Evolutionary conservation across 2,329 filamentous ascomycete species (phyloP).

Genomic region (Ceratocystis variospora): DNA sequence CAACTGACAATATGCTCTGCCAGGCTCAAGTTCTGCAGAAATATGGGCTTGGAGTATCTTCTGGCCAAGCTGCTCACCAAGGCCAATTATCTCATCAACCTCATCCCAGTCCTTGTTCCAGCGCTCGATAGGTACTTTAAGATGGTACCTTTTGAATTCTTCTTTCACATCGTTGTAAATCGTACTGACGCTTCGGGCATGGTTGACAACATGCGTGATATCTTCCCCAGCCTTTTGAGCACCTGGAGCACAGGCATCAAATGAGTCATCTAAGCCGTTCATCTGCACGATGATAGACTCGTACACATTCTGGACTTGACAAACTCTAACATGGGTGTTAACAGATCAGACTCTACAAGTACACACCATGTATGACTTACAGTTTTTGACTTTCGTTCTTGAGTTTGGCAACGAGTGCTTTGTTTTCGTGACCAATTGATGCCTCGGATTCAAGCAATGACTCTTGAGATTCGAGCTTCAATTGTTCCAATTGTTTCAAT

Average conservation of each 20-base stretch:
- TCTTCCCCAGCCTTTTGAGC: not conserved
- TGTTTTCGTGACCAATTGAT: conserved; percentile 10
- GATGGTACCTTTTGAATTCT: conserved; percentile 1
- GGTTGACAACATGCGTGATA: not conserved
- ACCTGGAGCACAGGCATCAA: not conserved
- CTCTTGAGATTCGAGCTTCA: conserved; percentile 3
- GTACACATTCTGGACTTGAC: conserved; percentile 10
- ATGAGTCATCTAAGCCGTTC: not conserved
- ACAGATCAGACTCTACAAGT: not conserved
- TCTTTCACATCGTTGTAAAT: conserved; percentile 16
- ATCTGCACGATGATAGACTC: conserved; percentile 1
- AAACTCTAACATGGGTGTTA: conserved; percentile 7
- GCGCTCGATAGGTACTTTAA: conserved; percentile 4
- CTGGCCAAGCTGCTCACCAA: conserved; percentile 15
- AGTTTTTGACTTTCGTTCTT: conserved; percentile 13
- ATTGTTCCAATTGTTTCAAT: conserved; percentile 11
- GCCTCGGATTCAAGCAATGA: conserved; percentile 8
- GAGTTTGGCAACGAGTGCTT: conserved; percentile 3
- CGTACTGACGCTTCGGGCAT: conserved; percentile 9
- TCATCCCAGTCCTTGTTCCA: conserved; percentile 17
- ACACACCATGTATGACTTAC: conserved; percentile 5
- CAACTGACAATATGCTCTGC: conserved; percentile 11
- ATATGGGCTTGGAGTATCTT: conserved; percentile 18
- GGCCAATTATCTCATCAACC: conserved; percentile 17
- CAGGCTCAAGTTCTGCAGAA: conserved; percentile 14